Conservation (phyloP, 805 yeast genomes). For the Saccharomycopsis javanensis region DNA sequence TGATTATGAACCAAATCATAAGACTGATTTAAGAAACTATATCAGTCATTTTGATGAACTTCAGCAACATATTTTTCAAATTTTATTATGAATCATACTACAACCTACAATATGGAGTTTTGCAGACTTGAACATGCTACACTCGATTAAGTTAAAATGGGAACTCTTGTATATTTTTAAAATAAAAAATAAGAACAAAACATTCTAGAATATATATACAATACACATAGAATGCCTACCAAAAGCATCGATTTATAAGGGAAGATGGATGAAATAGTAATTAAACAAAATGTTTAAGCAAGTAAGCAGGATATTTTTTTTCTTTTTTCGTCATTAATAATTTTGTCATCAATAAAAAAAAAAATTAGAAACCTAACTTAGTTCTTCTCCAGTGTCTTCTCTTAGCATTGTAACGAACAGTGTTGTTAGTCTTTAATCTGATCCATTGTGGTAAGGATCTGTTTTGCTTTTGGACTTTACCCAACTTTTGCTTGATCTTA, state of each 20-base stretch:
- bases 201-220: neutral
- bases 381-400: slow-evolving; percentile 99
- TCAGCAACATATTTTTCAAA: too few relatives aligned
- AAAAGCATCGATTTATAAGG: neutral
- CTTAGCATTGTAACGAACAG: slow-evolving; percentile 97
- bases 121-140: too few relatives aligned
- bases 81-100: too few relatives aligned
- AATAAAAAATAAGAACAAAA: neutral
- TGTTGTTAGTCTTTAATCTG: slow-evolving; percentile 97
- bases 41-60: too few relatives aligned
- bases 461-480: slow-evolving; percentile 98
- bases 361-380: slow-evolving; percentile 82
- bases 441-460: slow-evolving; percentile 99
- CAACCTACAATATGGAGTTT: too few relatives aligned
- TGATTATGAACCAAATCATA: too few relatives aligned
- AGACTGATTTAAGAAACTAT: too few relatives aligned
- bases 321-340: slow-evolving; percentile 13
- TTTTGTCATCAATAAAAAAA: slow-evolving; percentile 11
- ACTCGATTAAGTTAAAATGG: neutral
- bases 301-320: too few relatives aligned
- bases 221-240: neutral
- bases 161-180: neutral
- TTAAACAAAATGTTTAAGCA: neutral
- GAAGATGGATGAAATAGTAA: neutral
- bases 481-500: slow-evolving; percentile 96